Conservation (phyloP, 805 yeast species). For the Kregervanrija delftensis region DNA sequence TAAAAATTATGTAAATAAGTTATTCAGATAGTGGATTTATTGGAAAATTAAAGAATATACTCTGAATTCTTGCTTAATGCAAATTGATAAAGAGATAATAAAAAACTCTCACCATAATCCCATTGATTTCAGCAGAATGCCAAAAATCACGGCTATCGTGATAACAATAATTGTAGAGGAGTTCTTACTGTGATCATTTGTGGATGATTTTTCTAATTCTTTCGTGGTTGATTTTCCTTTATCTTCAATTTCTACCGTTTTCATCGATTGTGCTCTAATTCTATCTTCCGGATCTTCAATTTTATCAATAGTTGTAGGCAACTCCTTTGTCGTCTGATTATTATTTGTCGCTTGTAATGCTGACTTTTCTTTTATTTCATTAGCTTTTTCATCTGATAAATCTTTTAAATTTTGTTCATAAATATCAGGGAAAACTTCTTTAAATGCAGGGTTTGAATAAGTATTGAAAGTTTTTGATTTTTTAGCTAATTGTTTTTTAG, state of each 20-base stretch:
- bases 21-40: too few relatives aligned
- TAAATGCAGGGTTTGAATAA: constrained; percentile 49
- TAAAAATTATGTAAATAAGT: too few relatives aligned
- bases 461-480: constrained; percentile 57
- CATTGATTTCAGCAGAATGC: too few relatives aligned
- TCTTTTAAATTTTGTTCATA: constrained; percentile 36
- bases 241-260: neutral
- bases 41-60: too few relatives aligned
- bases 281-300: constrained; percentile 65
- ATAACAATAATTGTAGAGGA: too few relatives aligned
- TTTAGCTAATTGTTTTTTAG: constrained; percentile 50
- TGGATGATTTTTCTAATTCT: too few relatives aligned
- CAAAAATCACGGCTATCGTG: too few relatives aligned
- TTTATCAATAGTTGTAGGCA: constrained; percentile 29
- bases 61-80: too few relatives aligned
- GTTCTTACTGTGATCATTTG: too few relatives aligned
- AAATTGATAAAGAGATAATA: too few relatives aligned
- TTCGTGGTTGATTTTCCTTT: too few relatives aligned
- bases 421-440: constrained; percentile 61
- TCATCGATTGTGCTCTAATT: constrained; percentile 36
- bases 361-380: constrained; percentile 8
- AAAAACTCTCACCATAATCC: too few relatives aligned
- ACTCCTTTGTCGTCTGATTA: constrained; percentile 12
- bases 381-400: constrained; percentile 13
- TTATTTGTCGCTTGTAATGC: neutral